A percentile compares a stretch with the other conserved stretches of the same genome.
phyloP scores from a whole-genome alignment of 306 rosid genomes.

The Pachyrhizus erosus region DNA sequence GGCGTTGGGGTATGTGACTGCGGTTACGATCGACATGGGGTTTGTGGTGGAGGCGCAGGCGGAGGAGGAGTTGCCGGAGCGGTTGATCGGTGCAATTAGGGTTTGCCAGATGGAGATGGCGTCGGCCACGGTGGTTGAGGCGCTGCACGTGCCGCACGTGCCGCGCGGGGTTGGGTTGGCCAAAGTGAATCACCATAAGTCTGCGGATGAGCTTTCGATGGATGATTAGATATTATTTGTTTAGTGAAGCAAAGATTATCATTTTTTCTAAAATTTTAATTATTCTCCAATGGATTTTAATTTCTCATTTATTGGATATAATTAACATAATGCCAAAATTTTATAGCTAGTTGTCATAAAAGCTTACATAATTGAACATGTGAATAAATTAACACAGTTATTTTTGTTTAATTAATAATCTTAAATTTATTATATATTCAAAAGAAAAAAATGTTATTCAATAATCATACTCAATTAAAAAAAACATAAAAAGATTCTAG shows the following conservation, averaged over 20 bases:
- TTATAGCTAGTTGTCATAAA: not conserved
- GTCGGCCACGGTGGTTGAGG: constrained; percentile 61
- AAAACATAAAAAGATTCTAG: no score
- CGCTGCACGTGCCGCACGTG: constrained; percentile 21
- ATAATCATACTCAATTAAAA: no score
- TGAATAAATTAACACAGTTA: no score
- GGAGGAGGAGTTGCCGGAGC: constrained; percentile 91
- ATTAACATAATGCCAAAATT: not conserved
- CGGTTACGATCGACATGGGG: constrained; percentile 84
- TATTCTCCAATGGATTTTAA: not conserved
- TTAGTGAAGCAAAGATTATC: not conserved
- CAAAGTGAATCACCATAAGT: constrained; percentile 61
- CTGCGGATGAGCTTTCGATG: constrained; percentile 42
- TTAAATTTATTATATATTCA: no score
- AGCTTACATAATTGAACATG: no score
- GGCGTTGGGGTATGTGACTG: constrained; percentile 77
- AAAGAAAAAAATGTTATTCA: no score
- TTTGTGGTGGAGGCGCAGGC: constrained; percentile 79
- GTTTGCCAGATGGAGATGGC: constrained; percentile 86
- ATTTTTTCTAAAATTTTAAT: not conserved
- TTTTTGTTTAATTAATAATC: no score
- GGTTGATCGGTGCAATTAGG: constrained; percentile 79
- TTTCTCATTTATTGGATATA: not conserved
- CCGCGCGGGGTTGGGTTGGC: constrained; percentile 59
- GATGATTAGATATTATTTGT: not conserved